phyloP scores from a whole-genome alignment of 495 filamentous ascomycete species.

The Arthonia radiata region DNA sequence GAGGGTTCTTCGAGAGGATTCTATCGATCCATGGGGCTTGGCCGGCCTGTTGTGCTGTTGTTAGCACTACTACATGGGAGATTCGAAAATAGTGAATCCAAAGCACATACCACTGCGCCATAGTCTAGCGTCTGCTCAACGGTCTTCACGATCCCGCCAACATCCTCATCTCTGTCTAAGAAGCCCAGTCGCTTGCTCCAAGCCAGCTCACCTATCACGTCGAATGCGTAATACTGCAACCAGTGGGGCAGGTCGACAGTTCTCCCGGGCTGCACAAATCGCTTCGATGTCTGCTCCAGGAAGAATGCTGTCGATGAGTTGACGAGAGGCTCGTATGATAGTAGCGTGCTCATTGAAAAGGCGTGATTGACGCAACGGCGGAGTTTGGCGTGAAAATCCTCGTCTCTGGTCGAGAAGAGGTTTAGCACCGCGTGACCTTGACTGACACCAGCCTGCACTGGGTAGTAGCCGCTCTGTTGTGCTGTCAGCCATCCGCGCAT shows the following conservation, averaged over 20 bases:
- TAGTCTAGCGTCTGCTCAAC: slow-evolving; percentile 11
- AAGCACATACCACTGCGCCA: slow-evolving; percentile 7
- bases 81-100: too few relatives aligned
- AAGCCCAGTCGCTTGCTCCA: slow-evolving; percentile 39
- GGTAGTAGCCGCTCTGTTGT: slow-evolving; percentile 42
- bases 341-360: slow-evolving; percentile 48
- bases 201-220: slow-evolving; percentile 37
- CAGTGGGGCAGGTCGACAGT: slow-evolving; percentile 43
- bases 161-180: slow-evolving; percentile 30
- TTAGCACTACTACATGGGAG: too few relatives aligned
- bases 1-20: too few relatives aligned
- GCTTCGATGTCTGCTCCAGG: slow-evolving; percentile 31
- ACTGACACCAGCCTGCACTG: slow-evolving; percentile 37
- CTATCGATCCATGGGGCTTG: too few relatives aligned
- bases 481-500: slow-evolving; percentile 1
- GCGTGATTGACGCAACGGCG: slow-evolving; percentile 43
- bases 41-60: too few relatives aligned
- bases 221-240: slow-evolving; percentile 48
- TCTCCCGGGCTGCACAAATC: slow-evolving; percentile 24
- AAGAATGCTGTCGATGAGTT: slow-evolving; percentile 38
- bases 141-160: slow-evolving; percentile 16
- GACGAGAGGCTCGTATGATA: slow-evolving; percentile 52
- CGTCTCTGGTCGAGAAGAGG: slow-evolving; percentile 57
- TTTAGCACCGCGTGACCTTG: slow-evolving; percentile 40
- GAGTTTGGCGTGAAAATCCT: slow-evolving; percentile 46